Percentiles rank a stretch among this genome's conserved stretches.
phyloP scores from a whole-genome alignment of 306 rosid species.

The Abrus precatorius region DNA sequence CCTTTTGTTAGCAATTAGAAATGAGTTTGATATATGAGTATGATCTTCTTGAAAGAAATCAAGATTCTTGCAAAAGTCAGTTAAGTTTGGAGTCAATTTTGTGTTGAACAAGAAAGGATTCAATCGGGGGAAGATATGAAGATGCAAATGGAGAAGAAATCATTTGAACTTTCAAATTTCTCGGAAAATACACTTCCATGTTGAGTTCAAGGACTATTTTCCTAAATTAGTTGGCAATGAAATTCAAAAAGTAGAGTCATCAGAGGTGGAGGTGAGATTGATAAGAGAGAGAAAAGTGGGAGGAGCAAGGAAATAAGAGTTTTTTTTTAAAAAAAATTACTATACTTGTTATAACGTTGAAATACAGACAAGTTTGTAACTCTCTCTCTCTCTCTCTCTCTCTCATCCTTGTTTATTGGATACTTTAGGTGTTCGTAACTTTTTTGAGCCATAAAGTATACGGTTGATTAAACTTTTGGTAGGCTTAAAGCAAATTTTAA shows the following conservation, averaged over 20 bases:
- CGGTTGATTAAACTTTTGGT: too few relatives aligned
- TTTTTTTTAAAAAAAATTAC: neutral
- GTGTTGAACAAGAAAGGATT: neutral
- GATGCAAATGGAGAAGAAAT: neutral
- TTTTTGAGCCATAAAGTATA: neutral
- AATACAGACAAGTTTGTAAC: neutral
- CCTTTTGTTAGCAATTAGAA: conserved; percentile 32
- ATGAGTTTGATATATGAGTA: conserved; percentile 17
- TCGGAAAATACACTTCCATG: conserved; percentile 20
- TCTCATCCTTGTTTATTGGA: neutral
- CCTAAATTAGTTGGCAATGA: neutral
- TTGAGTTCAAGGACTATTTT: neutral
- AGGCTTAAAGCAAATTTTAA: too few relatives aligned
- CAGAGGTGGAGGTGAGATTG: neutral
- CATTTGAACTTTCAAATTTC: neutral
- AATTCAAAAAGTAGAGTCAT: neutral
- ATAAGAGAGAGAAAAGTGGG: neutral
- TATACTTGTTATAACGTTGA: neutral
- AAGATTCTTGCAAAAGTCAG: neutral
- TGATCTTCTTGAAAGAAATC: conserved; percentile 12
- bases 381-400: neutral
- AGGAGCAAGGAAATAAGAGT: neutral
- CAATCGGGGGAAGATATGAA: neutral
- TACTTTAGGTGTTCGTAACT: neutral
- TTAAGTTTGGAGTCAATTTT: conserved; percentile 11